A percentile compares a stretch with the other conserved stretches of the same genome.
These are phyloP conservation scores for Brassica juncea DNA, from an alignment of 345 rosid genomes.

Conservation along the genomic window DNA sequence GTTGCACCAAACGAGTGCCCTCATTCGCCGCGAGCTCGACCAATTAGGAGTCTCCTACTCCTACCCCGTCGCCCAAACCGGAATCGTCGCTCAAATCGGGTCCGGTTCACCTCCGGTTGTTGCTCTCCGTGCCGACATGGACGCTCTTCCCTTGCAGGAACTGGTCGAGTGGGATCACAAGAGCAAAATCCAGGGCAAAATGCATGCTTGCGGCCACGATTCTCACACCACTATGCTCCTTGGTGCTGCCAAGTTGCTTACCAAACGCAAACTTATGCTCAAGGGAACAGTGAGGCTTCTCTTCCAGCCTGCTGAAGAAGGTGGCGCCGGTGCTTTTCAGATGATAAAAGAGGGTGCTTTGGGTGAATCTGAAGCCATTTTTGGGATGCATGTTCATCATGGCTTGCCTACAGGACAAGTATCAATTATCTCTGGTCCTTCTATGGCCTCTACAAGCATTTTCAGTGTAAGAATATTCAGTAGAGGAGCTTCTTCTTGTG, in stretches of 20 bases:
- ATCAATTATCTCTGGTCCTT: conserved; percentile 58
- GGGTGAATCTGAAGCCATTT: conserved; percentile 87
- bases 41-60: conserved; percentile 54
- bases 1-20: conserved; percentile 70
- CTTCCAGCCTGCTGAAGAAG: conserved; percentile 94
- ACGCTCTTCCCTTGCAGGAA: conserved; percentile 79
- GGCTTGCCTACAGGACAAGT: conserved; percentile 57
- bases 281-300: conserved; percentile 90
- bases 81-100: conserved; percentile 70
- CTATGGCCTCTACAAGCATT: conserved; percentile 53
- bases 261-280: conserved; percentile 59
- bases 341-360: conserved; percentile 88
- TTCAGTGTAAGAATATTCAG: conserved; percentile 59
- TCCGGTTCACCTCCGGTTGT: conserved; percentile 70
- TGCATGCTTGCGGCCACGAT: conserved; percentile 94
- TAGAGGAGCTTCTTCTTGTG: conserved; percentile 58
- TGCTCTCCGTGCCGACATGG: conserved; percentile 92
- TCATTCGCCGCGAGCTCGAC: conserved; percentile 66
- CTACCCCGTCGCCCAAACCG: conserved; percentile 72
- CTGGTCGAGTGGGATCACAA: conserved; percentile 84
- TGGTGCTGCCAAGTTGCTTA: conserved; percentile 89
- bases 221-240: conserved; percentile 85
- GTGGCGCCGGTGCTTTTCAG: conserved; percentile 81
- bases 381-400: conserved; percentile 64
- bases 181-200: conserved; percentile 73